Percentiles rank a stretch among this genome's conserved stretches.
Conservation (phyloP, 2,329 filamentous ascomycete species). For the Penicillium sp. region DNA sequence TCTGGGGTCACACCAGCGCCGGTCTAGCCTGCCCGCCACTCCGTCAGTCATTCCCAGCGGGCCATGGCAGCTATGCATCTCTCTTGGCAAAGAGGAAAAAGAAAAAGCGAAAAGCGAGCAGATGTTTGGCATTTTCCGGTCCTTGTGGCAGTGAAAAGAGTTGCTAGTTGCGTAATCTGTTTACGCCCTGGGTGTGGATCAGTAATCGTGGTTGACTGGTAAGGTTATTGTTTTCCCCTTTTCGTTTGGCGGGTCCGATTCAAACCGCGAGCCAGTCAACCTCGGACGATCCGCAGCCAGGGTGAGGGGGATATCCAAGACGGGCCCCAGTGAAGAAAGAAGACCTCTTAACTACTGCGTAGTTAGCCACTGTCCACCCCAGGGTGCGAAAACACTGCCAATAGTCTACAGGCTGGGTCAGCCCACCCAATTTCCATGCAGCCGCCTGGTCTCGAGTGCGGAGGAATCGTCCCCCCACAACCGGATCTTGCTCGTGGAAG, state of each 20-base stretch:
- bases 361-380: slow-evolving; percentile 8
- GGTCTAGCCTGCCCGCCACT: slow-evolving; percentile 12
- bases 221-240: not conserved
- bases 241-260: slow-evolving; percentile 19
- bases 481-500: slow-evolving; percentile 11
- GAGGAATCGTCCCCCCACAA: slow-evolving; percentile 5
- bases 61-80: slow-evolving; percentile 20
- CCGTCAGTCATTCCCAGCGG: slow-evolving; percentile 19
- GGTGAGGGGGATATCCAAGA: slow-evolving; percentile 29
- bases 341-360: not conserved
- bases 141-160: not conserved
- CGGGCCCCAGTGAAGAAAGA: slow-evolving; percentile 3
- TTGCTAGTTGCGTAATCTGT: slow-evolving; percentile 23
- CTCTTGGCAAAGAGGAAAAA: slow-evolving; percentile 15
- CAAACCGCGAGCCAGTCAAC: slow-evolving; percentile 30
- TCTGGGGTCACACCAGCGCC: slow-evolving; percentile 4
- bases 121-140: not conserved
- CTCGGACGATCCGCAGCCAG: slow-evolving; percentile 40
- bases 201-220: too few species aligned
- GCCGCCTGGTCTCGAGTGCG: slow-evolving; percentile 13
- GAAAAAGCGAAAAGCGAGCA: not conserved
- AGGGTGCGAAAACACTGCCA: slow-evolving; percentile 19
- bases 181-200: not conserved
- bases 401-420: slow-evolving; percentile 21
- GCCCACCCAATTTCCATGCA: not conserved